A percentile compares a stretch with the other conserved stretches of the same genome.
These are phyloP conservation scores for Taxawa tesnikishii DNA, from an alignment of 2,329 filamentous ascomycete species.

Conservation along the genomic window DNA sequence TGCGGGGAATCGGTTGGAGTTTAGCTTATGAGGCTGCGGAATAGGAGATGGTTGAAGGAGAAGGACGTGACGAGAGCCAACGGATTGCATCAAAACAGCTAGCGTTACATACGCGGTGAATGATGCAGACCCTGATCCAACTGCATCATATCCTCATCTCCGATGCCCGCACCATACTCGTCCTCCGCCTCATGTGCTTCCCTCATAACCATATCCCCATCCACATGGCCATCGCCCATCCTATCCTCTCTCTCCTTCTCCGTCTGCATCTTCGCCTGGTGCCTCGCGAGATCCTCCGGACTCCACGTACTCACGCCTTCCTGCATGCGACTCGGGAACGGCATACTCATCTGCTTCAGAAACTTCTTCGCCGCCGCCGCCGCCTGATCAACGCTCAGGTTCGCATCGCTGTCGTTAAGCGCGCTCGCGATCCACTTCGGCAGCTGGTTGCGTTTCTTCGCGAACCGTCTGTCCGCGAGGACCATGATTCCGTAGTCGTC, in stretches of 20 bases:
- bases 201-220: slow-evolving; percentile 19
- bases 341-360: slow-evolving; percentile 80
- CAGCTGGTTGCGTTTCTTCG: slow-evolving; percentile 79
- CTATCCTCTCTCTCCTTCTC: slow-evolving; percentile 54
- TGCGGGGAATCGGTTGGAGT: slow-evolving; percentile 28
- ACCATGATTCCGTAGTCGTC: slow-evolving; percentile 99
- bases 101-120: background rate
- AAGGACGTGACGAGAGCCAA: too few relatives aligned
- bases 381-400: slow-evolving; percentile 91
- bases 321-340: slow-evolving; percentile 69
- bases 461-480: slow-evolving; percentile 82
- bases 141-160: slow-evolving; percentile 24
- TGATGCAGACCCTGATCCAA: slow-evolving; percentile 22
- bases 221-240: slow-evolving; percentile 25
- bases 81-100: too few relatives aligned
- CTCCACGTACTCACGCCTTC: slow-evolving; percentile 94
- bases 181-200: slow-evolving; percentile 17
- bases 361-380: slow-evolving; percentile 83
- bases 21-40: slow-evolving; percentile 24
- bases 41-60: too few relatives aligned
- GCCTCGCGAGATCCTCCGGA: slow-evolving; percentile 59
- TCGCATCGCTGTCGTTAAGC: slow-evolving; percentile 71
- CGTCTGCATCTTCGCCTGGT: slow-evolving; percentile 64
- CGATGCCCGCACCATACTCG: slow-evolving; percentile 20
- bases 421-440: slow-evolving; percentile 96